These are phyloP conservation scores for Torrubiellomyces zombiae DNA, from an alignment of 2,329 filamentous ascomycete genomes.

Conservation along the genomic window DNA sequence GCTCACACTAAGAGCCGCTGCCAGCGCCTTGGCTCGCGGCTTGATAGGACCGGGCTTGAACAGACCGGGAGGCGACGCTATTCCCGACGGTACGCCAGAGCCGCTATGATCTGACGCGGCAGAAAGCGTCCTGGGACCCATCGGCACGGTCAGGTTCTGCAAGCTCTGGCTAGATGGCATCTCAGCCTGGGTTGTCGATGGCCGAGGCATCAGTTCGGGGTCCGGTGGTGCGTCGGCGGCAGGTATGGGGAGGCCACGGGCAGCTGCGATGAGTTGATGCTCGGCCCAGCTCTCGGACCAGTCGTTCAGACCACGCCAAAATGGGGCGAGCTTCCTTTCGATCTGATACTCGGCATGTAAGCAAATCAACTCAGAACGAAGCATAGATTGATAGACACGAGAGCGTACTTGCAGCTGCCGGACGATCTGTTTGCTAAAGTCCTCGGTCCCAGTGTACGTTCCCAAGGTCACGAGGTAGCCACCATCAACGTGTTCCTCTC, in stretches of 20 bases:
- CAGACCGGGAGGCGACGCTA: conserved; percentile 32
- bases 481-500: conserved; percentile 84
- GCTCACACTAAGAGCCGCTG: conserved; percentile 58
- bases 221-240: conserved; percentile 68
- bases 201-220: conserved; percentile 40
- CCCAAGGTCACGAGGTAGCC: conserved; percentile 89
- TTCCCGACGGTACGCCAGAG: conserved; percentile 40
- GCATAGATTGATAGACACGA: neutral
- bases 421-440: conserved; percentile 80
- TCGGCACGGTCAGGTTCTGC: conserved; percentile 62
- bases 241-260: conserved; percentile 68
- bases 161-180: conserved; percentile 40
- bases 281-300: conserved; percentile 83
- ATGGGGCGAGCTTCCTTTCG: conserved; percentile 79
- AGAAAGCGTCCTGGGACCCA: conserved; percentile 60
- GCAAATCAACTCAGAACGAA: neutral
- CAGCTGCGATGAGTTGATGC: conserved; percentile 84
- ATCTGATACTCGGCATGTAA: conserved; percentile 40
- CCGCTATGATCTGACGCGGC: conserved; percentile 54
- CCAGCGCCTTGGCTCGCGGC: conserved; percentile 75
- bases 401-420: conserved; percentile 69
- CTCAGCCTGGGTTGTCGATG: conserved; percentile 22
- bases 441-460: conserved; percentile 80
- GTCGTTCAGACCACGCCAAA: conserved; percentile 88
- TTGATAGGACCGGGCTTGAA: conserved; percentile 42